phyloP scores from a whole-genome alignment of 2,329 filamentous ascomycete genomes.

The Talaromyces sp. region DNA sequence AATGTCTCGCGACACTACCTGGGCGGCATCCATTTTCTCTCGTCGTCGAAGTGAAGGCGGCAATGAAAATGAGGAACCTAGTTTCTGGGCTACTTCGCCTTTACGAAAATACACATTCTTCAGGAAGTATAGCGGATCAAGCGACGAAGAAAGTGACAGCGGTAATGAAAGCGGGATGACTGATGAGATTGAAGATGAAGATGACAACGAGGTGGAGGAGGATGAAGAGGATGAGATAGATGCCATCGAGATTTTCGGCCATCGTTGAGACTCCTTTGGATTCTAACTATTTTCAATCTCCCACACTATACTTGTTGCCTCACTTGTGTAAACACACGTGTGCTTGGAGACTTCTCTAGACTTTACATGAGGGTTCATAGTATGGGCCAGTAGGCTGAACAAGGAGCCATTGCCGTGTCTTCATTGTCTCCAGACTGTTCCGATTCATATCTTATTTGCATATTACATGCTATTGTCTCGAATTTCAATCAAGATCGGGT shows the following conservation, averaged over 20 bases:
- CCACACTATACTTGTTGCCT: not conserved
- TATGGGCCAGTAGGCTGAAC: not conserved
- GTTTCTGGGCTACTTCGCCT: slow-evolving; percentile 54
- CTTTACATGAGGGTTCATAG: not conserved
- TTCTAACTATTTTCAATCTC: not conserved
- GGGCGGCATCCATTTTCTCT: slow-evolving; percentile 28
- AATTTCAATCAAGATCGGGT: not conserved
- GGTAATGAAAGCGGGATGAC: slow-evolving; percentile 44
- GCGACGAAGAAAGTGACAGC: slow-evolving; percentile 35
- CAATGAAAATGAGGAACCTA: slow-evolving; percentile 53
- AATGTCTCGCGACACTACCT: slow-evolving; percentile 33
- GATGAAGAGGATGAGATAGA: slow-evolving; percentile 47
- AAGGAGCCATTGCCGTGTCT: not conserved
- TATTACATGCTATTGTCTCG: not conserved
- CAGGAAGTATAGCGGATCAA: slow-evolving; percentile 27
- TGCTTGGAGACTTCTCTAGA: not conserved
- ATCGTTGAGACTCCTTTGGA: slow-evolving; percentile 38
- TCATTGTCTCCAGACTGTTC: not conserved
- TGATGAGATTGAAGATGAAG: slow-evolving; percentile 34
- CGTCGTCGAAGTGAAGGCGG: slow-evolving; percentile 36
- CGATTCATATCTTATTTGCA: not conserved
- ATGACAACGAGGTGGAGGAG: slow-evolving; percentile 30
- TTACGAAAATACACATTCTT: slow-evolving; percentile 39
- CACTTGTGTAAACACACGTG: not conserved
- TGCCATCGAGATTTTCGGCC: slow-evolving; percentile 51